Percentiles rank a stretch among this genome's conserved stretches.
These are phyloP conservation scores for Cicer cuneatum DNA, from an alignment of 306 rosid species.

Conservation along the genomic window DNA sequence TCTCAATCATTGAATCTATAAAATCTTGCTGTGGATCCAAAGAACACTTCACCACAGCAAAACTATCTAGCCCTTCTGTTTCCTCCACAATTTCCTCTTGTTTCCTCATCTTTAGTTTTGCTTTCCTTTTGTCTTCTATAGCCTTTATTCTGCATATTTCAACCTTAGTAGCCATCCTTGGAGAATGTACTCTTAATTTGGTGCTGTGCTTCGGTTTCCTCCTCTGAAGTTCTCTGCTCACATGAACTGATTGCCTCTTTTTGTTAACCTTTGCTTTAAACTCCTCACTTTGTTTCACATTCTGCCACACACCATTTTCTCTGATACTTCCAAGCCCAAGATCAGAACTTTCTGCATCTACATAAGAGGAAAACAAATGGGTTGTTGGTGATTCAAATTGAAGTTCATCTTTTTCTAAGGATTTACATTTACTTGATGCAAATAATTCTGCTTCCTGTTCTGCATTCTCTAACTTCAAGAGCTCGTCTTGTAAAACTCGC, in stretches of 20 bases:
- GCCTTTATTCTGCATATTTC: conserved; percentile 79
- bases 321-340: conserved; percentile 47
- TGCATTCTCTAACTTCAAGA: conserved; percentile 50
- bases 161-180: conserved; percentile 69
- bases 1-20: conserved; percentile 94
- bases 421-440: conserved; percentile 45
- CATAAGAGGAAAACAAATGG: conserved; percentile 38
- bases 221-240: conserved; percentile 68
- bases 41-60: conserved; percentile 87
- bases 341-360: conserved; percentile 44
- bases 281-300: conserved; percentile 49
- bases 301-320: conserved; percentile 43
- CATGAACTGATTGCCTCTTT: conserved; percentile 60
- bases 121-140: conserved; percentile 71
- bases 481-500: conserved; percentile 49
- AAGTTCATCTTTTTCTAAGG: conserved; percentile 42
- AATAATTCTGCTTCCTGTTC: conserved; percentile 45
- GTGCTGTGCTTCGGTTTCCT: conserved; percentile 57
- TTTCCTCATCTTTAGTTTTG: conserved; percentile 65
- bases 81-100: conserved; percentile 49
- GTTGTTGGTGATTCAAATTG: conserved; percentile 56
- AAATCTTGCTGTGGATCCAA: conserved; percentile 80
- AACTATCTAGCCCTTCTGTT: conserved; percentile 60
- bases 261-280: conserved; percentile 58
- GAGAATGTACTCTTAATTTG: conserved; percentile 67